Evolutionary conservation across 2,329 filamentous ascomycete genomes (phyloP), one percentile per base, ranked within the genome.

Genomic region (Fusarium haematococcum): DNA sequence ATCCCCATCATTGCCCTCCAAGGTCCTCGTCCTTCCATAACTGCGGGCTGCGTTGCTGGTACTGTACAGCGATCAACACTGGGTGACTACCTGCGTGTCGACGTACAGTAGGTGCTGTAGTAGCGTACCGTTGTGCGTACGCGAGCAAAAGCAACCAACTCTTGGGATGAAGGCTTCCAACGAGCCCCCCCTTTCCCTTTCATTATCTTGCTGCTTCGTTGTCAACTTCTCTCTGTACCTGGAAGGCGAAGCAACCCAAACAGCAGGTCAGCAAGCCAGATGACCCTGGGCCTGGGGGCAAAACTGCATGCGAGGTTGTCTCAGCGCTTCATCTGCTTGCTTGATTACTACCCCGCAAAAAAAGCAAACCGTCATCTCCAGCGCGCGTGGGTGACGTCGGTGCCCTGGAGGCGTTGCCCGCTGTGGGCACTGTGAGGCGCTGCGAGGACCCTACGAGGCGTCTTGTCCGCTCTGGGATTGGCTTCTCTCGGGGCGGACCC

Each of bases 311-410:
- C 39, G 48, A 63, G 57, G 41, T 67, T 74, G 67, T 64, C 41
- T 45, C 37, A 43, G 61, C 45, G 50, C 56, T 68, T 68, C 48
- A 43, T 39, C 62, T 41, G 16, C 20, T 60, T 41, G n/a, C 20
- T 61, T 61, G 10, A 48, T 41, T 10, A 35, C 48, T 75, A 77
- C 75, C 75, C 75, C 75, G 73, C 75, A 77, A 75, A 77, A 72
- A 66, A 64, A 37, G 65, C 48, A 65, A 67, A 59, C 54, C 63
- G 59, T 63, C 68, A 70, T 61, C 48, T 58, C 35, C 23, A 54
- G 32, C 63, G 33, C 45, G 37, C 54, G 50, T 48, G 63, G 65
- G 76, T 78, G 77, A 78, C 75, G 76, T 78, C 67, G 73, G 60
- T 68, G 65, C 63, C 57, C 59, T 72, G 32, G 57, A 63, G 56